phyloP scores from a whole-genome alignment of 768 basidiomycete genomes.

The Termitomyces sp. region DNA sequence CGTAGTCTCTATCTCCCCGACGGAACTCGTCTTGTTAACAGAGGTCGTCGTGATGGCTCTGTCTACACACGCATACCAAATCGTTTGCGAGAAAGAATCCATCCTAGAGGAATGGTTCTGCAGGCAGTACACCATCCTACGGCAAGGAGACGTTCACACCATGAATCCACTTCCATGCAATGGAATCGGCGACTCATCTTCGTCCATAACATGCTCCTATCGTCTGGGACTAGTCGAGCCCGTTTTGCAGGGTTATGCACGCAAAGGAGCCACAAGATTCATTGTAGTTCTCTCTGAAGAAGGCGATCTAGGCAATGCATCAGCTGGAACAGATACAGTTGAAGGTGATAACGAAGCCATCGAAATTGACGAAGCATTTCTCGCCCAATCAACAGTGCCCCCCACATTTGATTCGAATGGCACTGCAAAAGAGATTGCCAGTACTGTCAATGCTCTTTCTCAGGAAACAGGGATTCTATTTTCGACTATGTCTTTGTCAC shows the following conservation, averaged over 20 bases:
- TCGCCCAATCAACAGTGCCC: conserved; percentile 45
- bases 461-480: conserved; percentile 16
- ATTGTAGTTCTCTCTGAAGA: conserved; percentile 34
- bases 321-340: conserved; percentile 12
- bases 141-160: conserved; percentile 39
- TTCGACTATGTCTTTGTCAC: conserved; percentile 23
- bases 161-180: conserved; percentile 17
- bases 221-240: conserved; percentile 61
- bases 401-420: conserved; percentile 16
- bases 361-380: conserved; percentile 72
- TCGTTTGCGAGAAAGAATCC: conserved; percentile 27
- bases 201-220: conserved; percentile 28
- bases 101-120: conserved; percentile 40
- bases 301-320: conserved; percentile 3
- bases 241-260: conserved; percentile 62
- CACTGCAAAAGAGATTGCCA: conserved; percentile 6
- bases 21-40: conserved; percentile 33
- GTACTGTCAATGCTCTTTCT: conserved; percentile 3
- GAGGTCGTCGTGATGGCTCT: conserved; percentile 49
- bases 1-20: conserved; percentile 16
- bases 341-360: conserved; percentile 34
- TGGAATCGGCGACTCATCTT: conserved; percentile 9
- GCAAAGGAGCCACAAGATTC: conserved; percentile 44
- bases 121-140: conserved; percentile 38
- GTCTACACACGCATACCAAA: conserved; percentile 41